Conservation (phyloP, 805 yeast species). For the Barnettozyma botsteinii region DNA sequence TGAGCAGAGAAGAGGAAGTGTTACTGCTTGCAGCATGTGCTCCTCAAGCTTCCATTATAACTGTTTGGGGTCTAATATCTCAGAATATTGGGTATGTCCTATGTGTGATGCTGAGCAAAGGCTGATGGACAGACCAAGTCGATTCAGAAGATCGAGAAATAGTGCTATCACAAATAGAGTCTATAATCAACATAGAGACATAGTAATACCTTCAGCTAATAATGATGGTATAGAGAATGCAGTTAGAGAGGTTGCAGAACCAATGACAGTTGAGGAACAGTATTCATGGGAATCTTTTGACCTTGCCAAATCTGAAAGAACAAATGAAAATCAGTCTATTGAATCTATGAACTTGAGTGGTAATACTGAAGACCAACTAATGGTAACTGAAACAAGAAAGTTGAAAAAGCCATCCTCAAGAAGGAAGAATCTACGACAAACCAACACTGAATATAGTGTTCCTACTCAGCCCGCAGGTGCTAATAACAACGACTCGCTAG, state of each 20-base stretch:
- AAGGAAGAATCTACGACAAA: neutral
- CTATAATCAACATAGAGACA: constrained; percentile 14
- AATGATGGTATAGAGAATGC: constrained; percentile 6
- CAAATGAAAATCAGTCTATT: neutral
- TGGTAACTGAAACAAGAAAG: constrained; percentile 4
- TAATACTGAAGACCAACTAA: neutral
- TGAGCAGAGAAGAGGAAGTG: constrained; percentile 16
- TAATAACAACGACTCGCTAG: constrained; percentile 8
- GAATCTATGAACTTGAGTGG: neutral
- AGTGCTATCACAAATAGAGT: constrained; percentile 26
- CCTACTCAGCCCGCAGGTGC: neutral
- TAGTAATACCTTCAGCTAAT: neutral
- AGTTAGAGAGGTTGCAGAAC: constrained; percentile 9
- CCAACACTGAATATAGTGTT: neutral
- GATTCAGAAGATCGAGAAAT: constrained; percentile 23
- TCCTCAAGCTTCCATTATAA: constrained; percentile 34
- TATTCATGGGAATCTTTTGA: constrained; percentile 23
- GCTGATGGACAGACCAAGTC: constrained; percentile 14
- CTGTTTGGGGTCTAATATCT: constrained; percentile 33
- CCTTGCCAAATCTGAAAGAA: constrained; percentile 10
- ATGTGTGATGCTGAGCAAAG: constrained; percentile 41
- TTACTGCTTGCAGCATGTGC: constrained; percentile 28
- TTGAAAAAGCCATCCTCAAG: constrained; percentile 21
- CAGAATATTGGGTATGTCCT: constrained; percentile 42
- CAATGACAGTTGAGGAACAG: constrained; percentile 19